These are phyloP conservation scores for Emergomyces africanus DNA, from an alignment of 2,329 filamentous ascomycete genomes.

Conservation along the genomic window DNA sequence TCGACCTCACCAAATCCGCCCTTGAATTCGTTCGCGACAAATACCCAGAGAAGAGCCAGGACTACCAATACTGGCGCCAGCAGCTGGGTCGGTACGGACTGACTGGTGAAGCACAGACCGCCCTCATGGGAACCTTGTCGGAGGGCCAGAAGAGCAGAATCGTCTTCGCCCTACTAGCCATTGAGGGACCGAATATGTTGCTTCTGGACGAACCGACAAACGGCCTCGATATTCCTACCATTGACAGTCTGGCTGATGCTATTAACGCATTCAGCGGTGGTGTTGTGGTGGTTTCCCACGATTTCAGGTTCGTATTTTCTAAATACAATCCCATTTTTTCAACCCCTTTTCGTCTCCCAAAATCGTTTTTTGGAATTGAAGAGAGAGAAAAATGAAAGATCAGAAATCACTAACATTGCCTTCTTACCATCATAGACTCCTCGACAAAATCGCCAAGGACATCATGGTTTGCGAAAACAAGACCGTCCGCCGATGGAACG, in stretches of 20 bases:
- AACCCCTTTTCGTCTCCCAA: neutral
- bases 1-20: conserved; percentile 94
- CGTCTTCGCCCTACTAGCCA: conserved; percentile 90
- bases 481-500: conserved; percentile 81
- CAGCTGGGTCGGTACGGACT: conserved; percentile 93
- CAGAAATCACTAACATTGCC: conserved; percentile 18
- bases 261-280: conserved; percentile 94
- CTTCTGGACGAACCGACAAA: conserved; percentile 98
- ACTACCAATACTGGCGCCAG: conserved; percentile 99
- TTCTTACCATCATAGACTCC: conserved; percentile 49
- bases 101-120: conserved; percentile 84
- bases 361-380: too few species aligned
- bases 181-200: conserved; percentile 95
- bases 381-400: too few species aligned
- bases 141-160: conserved; percentile 98
- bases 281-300: conserved; percentile 96
- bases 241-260: conserved; percentile 92
- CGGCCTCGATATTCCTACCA: conserved; percentile 97
- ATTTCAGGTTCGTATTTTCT: conserved; percentile 67
- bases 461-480: conserved; percentile 99
- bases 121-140: conserved; percentile 93
- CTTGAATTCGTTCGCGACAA: conserved; percentile 97
- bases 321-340: neutral
- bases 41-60: conserved; percentile 77
- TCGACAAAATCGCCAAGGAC: conserved; percentile 99